Conservation (phyloP, 192 early-diverging fungal genomes). For the Mortierella alpina region DNA sequence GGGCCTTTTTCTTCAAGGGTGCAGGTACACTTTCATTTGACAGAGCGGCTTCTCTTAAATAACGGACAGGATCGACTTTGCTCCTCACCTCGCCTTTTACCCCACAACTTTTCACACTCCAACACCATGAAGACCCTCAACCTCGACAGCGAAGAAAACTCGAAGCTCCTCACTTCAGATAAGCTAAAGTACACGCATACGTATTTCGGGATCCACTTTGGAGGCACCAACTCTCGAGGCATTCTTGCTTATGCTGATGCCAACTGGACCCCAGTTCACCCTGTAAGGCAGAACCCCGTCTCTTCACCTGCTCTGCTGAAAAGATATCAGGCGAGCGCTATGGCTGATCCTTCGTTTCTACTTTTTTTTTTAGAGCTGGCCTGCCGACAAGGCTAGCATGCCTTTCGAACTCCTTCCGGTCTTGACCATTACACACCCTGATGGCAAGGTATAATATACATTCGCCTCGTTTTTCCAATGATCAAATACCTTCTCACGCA, state of each 20-base stretch:
- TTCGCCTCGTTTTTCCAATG: too few relatives aligned
- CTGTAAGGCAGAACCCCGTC: background rate
- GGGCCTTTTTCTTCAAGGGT: background rate
- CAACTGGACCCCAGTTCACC: conserved; percentile 27
- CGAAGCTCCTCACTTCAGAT: conserved; percentile 14
- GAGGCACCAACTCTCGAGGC: conserved; percentile 21
- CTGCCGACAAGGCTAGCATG: conserved; percentile 10
- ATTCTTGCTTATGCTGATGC: conserved; percentile 36
- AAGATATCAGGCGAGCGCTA: too few relatives aligned
- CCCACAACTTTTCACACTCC: background rate
- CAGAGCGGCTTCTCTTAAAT: background rate
- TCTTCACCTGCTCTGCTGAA: too few relatives aligned
- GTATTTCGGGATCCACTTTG: conserved; percentile 33
- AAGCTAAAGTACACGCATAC: conserved; percentile 24
- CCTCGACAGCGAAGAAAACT: conserved; percentile 31
- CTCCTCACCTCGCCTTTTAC: background rate
- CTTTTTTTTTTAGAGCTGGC: conserved; percentile 15
- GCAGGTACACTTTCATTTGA: too few relatives aligned
- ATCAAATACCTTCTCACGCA: background rate
- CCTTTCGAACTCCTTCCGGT: conserved; percentile 34
- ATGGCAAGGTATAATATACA: conserved; percentile 21
- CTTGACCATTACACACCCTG: conserved; percentile 26
- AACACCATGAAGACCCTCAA: conserved; percentile 26
- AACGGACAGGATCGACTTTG: background rate
- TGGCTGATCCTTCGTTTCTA: background rate